phyloP scores from a whole-genome alignment of 2,329 filamentous ascomycete genomes.

The Nemania sp. region DNA sequence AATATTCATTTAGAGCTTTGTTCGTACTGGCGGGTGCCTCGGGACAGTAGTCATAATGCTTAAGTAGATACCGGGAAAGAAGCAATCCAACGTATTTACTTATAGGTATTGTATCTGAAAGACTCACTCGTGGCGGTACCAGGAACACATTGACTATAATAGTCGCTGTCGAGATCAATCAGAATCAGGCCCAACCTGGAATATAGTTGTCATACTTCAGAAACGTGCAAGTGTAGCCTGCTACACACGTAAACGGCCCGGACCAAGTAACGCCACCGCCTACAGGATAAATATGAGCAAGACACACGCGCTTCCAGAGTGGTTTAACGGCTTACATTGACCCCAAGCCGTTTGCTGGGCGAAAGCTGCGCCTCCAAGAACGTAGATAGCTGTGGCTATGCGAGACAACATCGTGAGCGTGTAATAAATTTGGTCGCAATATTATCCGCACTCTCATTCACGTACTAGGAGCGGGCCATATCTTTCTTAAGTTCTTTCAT shows the following conservation, averaged over 20 bases:
- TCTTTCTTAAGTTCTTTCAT: not conserved
- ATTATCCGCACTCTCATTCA: not conserved
- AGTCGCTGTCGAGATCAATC: slow-evolving; percentile 21
- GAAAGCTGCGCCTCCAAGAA: slow-evolving; percentile 18
- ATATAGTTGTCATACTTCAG: slow-evolving; percentile 15
- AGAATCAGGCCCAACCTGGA: not conserved
- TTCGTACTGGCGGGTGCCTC: no score
- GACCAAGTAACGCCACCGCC: slow-evolving; percentile 25
- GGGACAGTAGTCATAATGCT: not conserved
- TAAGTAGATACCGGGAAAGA: not conserved
- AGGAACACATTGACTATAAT: slow-evolving; percentile 29
- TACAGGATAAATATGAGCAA: slow-evolving; percentile 9
- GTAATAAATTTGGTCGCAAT: not conserved
- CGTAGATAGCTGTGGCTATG: slow-evolving; percentile 1
- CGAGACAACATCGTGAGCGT: slow-evolving; percentile 15
- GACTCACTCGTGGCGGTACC: slow-evolving; percentile 26
- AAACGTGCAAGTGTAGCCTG: slow-evolving; percentile 23
- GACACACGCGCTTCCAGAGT: not conserved
- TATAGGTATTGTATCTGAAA: not conserved
- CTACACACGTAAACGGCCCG: slow-evolving; percentile 21
- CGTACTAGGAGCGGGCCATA: not conserved
- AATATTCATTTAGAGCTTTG: not conserved
- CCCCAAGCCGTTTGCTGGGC: slow-evolving; percentile 26
- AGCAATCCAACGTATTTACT: not conserved
- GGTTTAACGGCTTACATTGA: slow-evolving; percentile 20